Conservation (phyloP, 768 basidiomycete genomes). For the Lactarius vividus region DNA sequence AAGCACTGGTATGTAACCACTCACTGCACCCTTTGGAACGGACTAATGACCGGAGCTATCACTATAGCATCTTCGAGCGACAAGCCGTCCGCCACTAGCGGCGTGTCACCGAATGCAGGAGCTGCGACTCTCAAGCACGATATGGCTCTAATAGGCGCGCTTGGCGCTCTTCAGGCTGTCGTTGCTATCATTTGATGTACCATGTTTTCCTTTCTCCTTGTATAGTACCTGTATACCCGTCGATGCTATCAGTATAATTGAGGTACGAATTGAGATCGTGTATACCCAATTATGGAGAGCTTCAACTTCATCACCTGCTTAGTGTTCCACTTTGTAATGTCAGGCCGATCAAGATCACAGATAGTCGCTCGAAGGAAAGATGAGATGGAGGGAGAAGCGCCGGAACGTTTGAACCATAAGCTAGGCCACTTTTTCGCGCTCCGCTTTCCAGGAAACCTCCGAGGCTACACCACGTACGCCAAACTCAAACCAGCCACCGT, state of each 20-base stretch:
- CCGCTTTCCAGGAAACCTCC: too few relatives aligned
- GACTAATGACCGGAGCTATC: neutral
- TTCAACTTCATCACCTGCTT: neutral
- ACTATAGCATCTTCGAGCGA: neutral
- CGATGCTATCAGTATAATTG: neutral
- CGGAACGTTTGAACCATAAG: too few relatives aligned
- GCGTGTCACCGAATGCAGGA: neutral
- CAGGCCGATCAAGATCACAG: too few relatives aligned
- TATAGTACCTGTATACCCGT: neutral
- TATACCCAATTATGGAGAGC: neutral
- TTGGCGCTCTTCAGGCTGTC: neutral
- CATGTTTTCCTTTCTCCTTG: neutral
- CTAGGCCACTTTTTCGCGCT: too few relatives aligned
- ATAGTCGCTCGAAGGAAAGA: too few relatives aligned
- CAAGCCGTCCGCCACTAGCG: neutral
- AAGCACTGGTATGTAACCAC: neutral
- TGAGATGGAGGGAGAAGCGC: too few relatives aligned
- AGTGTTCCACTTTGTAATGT: neutral
- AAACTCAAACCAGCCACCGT: too few relatives aligned
- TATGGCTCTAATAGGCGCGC: neutral
- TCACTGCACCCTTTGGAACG: neutral
- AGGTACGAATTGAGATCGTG: neutral
- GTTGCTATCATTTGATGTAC: neutral
- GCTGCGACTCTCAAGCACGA: neutral
- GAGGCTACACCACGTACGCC: too few relatives aligned